Base-by-base conservation (phyloP, 805 yeast species). In the Candida broadrunensis region DNA sequence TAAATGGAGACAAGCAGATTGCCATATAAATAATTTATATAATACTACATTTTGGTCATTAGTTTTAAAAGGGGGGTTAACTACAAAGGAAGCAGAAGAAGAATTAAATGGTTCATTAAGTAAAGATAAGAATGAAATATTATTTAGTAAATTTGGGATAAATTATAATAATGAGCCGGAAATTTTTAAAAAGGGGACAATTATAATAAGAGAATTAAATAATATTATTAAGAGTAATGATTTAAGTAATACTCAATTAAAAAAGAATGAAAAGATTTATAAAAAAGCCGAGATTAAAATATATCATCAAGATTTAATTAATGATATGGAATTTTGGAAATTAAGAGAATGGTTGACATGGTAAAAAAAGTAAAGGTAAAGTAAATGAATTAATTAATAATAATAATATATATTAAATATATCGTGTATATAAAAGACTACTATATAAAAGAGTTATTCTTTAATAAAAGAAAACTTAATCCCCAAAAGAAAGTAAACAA, bases 1-100 rank as follows among this genome's bases (percentile, higher is more conserved):
- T 48, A 69, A 85, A 42, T 93, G 99, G 99, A 75, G 99, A 49
- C 97, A 88, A 57, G 98, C 84, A 1, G 99, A 93, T 58, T 93
- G 93, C 38, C 99, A 93, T 64, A 93, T 93, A 41, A 93, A 93
- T 60, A 93, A 93, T 59, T 63, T 93, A 44, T 93, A 91, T 68
- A 93, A 93, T 56, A 93, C 99, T 0, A 71, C 88, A 0, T 93
- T 93, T 58, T 93, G 99, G 99, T 71, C 80, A 5, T 69, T 93
- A 52, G 91, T 93, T 0, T 56, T 68, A 15, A 70, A 75, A 46
- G 89, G 93, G 14, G 83, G 82, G 0, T 42, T 85, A 62, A 75
- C 84, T 0, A 80, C 95, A 0, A 78, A 78, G 47, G 93, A 88
- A 27, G 95, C 98, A 0, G 97, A 93, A 54, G 72, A 80, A 36